Conservation (phyloP, 2,329 filamentous ascomycete species). For the Botrytis galanthina region DNA sequence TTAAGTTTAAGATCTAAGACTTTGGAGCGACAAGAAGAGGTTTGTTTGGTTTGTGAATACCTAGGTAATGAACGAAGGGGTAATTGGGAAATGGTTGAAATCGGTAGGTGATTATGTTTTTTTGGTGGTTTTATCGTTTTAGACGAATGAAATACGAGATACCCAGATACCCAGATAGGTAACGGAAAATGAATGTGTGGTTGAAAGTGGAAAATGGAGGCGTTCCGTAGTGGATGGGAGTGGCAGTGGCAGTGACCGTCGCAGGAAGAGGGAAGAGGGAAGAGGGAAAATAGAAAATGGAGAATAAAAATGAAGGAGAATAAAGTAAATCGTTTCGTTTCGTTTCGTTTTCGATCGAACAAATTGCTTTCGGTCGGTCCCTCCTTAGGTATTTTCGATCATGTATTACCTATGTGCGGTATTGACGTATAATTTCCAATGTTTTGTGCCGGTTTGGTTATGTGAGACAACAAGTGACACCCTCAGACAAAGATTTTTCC, state of each 20-base stretch:
- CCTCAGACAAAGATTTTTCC: neutral
- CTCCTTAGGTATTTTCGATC: neutral
- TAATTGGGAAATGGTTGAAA: neutral
- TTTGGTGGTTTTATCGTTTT: neutral
- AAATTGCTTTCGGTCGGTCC: neutral
- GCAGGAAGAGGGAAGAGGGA: neutral
- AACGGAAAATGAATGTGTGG: neutral
- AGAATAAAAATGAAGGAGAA: constrained; percentile 1
- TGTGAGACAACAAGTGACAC: constrained; percentile 10
- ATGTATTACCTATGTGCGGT: neutral
- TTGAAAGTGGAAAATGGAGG: neutral
- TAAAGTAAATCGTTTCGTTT: neutral
- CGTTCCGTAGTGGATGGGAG: neutral
- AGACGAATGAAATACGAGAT: constrained; percentile 4
- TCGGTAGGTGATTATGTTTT: neutral
- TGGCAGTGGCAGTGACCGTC: neutral
- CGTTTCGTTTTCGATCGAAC: neutral
- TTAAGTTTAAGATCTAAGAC: neutral
- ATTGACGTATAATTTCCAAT: neutral
- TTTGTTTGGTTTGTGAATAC: neutral
- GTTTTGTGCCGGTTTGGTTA: constrained; percentile 4
- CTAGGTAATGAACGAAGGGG: constrained; percentile 5
- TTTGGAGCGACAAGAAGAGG: constrained; percentile 15
- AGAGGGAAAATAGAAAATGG: neutral
- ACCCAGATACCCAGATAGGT: neutral